Percentiles rank a stretch among this genome's conserved stretches.
Conservation (phyloP, 352 stramenopile genomes). For the Paralagenidium karlingii region DNA sequence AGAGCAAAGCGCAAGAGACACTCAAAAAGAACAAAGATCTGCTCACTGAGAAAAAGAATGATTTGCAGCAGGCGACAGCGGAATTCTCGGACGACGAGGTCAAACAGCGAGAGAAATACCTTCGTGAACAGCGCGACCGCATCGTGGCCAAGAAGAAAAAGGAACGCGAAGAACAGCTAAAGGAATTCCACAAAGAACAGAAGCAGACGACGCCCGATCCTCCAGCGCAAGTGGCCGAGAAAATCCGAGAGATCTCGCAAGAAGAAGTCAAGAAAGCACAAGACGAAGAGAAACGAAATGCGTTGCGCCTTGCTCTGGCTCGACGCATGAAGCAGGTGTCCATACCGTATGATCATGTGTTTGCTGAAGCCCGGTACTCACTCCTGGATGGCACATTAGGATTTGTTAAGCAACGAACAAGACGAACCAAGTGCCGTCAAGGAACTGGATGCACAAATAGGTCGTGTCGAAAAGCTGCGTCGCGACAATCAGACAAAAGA, state of each 20-base stretch:
- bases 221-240: constrained; percentile 41
- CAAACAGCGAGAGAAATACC: constrained; percentile 61
- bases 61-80: no score
- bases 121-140: constrained; percentile 56
- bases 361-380: constrained; percentile 1
- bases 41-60: constrained; percentile 34
- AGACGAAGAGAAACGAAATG: constrained; percentile 52
- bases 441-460: constrained; percentile 71
- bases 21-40: constrained; percentile 63
- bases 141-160: constrained; percentile 78
- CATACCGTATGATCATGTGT: constrained; percentile 32
- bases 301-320: constrained; percentile 50
- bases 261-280: constrained; percentile 55
- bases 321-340: constrained; percentile 75
- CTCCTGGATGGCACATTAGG: neutral
- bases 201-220: no score
- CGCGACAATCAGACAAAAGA: constrained; percentile 47
- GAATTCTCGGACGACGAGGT: constrained; percentile 60
- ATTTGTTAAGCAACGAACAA: neutral
- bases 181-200: constrained; percentile 62
- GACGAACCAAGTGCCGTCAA: constrained; percentile 29
- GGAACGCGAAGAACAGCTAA: constrained; percentile 53
- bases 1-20: constrained; percentile 59
- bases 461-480: constrained; percentile 60
- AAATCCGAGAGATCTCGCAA: constrained; percentile 37